Conservation (phyloP, 1,284 basidiomycete genomes). For the Moniliella sp. region DNA sequence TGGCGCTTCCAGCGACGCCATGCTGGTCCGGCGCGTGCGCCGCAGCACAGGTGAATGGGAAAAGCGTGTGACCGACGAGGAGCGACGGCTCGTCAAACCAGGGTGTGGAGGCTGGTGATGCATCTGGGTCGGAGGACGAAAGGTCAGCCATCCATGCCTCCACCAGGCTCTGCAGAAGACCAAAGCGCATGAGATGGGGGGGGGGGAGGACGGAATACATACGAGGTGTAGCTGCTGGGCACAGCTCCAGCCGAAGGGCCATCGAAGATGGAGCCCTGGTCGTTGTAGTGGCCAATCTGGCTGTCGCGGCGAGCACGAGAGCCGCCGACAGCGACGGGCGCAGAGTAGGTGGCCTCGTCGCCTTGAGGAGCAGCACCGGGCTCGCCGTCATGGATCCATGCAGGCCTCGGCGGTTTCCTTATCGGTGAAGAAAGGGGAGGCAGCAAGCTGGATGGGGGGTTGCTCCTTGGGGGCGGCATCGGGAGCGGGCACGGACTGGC, state of each 20-base stretch:
- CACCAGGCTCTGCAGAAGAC: background rate
- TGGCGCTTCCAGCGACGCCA: no score
- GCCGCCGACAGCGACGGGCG: background rate
- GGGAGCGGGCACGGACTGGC: conserved; percentile 1
- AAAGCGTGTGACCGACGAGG: conserved; percentile 15
- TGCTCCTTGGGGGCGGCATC: background rate
- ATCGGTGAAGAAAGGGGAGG: conserved; percentile 29
- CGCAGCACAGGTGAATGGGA: no score
- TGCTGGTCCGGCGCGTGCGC: no score
- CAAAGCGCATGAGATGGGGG: background rate
- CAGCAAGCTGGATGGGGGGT: conserved; percentile 2
- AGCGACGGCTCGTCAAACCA: conserved; percentile 9
- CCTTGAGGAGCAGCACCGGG: conserved; percentile 1
- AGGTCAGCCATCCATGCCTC: background rate
- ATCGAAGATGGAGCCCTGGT: conserved; percentile 21
- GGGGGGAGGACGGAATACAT: background rate
- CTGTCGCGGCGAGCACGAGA: conserved; percentile 14
- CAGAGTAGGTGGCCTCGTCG: background rate
- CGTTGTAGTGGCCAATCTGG: conserved; percentile 28
- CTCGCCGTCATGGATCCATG: conserved; percentile 11
- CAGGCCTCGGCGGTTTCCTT: conserved; percentile 20
- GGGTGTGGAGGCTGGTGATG: conserved; percentile 14
- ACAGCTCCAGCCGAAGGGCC: conserved; percentile 26
- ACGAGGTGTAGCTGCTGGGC: conserved; percentile 18
- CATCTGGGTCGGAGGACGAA: conserved; percentile 6